phyloP scores from a whole-genome alignment of 2,329 filamentous ascomycete genomes.

The Parastagonospora avenae region DNA sequence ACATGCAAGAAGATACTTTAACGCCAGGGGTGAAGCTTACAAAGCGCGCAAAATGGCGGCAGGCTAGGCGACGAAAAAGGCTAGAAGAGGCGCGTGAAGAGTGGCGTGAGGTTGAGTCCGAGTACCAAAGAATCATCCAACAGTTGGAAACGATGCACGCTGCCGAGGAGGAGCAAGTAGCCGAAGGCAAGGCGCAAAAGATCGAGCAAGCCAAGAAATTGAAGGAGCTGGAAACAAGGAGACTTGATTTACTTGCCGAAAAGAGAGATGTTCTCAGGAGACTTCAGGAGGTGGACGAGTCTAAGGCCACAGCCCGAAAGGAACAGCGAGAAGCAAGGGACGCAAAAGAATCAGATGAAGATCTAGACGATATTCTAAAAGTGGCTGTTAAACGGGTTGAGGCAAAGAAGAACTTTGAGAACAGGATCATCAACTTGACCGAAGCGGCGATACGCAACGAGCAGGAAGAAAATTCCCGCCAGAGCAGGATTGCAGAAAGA shows the following conservation, averaged over 20 bases:
- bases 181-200: background rate
- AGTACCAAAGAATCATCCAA: no score
- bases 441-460: no score
- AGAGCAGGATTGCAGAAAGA: no score
- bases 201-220: background rate
- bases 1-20: background rate
- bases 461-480: no score
- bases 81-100: no score
- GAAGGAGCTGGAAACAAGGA: background rate
- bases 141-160: no score
- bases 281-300: background rate
- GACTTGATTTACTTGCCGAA: background rate
- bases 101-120: no score
- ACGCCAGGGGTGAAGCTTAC: background rate
- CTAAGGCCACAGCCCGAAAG: no score
- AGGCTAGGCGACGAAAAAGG: no score
- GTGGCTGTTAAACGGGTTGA: background rate
- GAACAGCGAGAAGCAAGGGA: background rate
- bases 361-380: constrained; percentile 1
- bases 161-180: background rate
- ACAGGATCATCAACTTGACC: no score
- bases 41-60: background rate
- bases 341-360: background rate
- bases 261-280: background rate
- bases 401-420: no score